Percentiles rank a stretch among this genome's conserved stretches.
phyloP scores from a whole-genome alignment of 1,139 yeast species.

The Scheffersomyces lignicola region DNA sequence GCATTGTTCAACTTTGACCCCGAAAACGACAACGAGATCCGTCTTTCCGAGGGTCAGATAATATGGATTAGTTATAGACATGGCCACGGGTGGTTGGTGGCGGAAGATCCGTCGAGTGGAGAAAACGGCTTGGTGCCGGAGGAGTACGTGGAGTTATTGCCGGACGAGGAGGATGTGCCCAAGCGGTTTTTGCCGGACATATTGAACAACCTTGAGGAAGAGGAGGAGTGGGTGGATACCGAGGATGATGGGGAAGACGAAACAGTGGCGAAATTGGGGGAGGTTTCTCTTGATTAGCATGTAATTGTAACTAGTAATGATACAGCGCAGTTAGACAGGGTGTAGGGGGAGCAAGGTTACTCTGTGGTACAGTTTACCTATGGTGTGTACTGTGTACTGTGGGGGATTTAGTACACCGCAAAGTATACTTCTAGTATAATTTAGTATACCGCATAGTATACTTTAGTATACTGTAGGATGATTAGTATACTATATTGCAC shows the following conservation, averaged over 20 bases:
- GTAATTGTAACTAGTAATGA: too few species aligned
- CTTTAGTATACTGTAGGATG: too few species aligned
- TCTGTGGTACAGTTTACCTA: too few species aligned
- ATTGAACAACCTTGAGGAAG: slow-evolving; percentile 16
- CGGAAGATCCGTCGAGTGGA: slow-evolving; percentile 75
- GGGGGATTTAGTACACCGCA: too few species aligned
- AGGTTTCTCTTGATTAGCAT: too few species aligned
- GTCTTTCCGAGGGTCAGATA: slow-evolving; percentile 74
- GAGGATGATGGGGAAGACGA: slow-evolving; percentile 19
- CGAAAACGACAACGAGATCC: slow-evolving; percentile 91
- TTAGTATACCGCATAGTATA: too few species aligned
- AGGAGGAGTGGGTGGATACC: slow-evolving; percentile 39
- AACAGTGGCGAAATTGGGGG: too few species aligned
- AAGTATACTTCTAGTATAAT: too few species aligned
- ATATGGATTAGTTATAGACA: slow-evolving; percentile 88
- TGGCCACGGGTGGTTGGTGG: slow-evolving; percentile 99
- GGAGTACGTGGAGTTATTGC: slow-evolving; percentile 73
- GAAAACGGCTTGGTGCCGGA: slow-evolving; percentile 95
- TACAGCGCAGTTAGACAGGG: too few species aligned
- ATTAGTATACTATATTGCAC: too few species aligned
- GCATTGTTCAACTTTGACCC: slow-evolving; percentile 90
- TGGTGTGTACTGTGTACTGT: too few species aligned
- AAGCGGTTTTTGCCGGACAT: slow-evolving; percentile 49
- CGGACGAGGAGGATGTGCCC: slow-evolving; percentile 38
- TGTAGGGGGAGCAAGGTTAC: slow-evolving; percentile 3